Base-by-base conservation (phyloP, 495 filamentous ascomycete species). In the Paragyromitra xinjiangensis region DNA sequence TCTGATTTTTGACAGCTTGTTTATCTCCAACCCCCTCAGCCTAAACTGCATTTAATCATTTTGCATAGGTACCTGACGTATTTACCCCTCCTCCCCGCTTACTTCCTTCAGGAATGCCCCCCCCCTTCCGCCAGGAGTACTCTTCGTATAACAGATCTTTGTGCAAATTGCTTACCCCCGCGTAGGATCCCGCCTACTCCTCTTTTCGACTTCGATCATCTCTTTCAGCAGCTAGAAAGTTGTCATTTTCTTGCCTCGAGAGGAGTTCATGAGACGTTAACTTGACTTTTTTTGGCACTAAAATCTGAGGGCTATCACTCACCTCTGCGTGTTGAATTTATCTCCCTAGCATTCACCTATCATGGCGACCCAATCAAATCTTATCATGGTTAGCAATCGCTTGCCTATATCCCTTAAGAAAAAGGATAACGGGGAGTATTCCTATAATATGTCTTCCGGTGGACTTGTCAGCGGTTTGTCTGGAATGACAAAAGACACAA, bases 391-490 rank as follows among this genome's bases (percentile, higher is more conserved):
- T 78, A 97, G 95, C 12, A 98, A 98, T 75, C 92, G 95, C 56
- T 88, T 98, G 11, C 95, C 95, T 5, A 97, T 98, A 83, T 97
- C 94, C 62, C 94, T 98, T 84, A 97, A 97, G 85, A 90, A 93
- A 73, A 90, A 90, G 44, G 92, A 96, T 45, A 92, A 95, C 86
- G 91, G 91, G 66, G 84, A 84, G 64, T 98, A 97, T 84, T 88
- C 90, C 75, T 96, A 97, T 84, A 92, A 90, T 83, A 97, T 97
- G 92, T 97, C 94, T 14, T 97, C 95, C 6, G 95, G 95, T 69
- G 95, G 95, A 14, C 88, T 99, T 48, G 94, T 99, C 66, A 97
- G 92, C 48, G 95, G 94, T 1, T 84, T 99, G 66, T 94, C 91
- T 75, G 95, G 95, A 22, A 84, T 99, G 77, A 92, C 92, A 77